Percentiles rank a stretch among this genome's conserved stretches.
Conservation (phyloP, 768 basidiomycete species). For the Boletus speciosus region DNA sequence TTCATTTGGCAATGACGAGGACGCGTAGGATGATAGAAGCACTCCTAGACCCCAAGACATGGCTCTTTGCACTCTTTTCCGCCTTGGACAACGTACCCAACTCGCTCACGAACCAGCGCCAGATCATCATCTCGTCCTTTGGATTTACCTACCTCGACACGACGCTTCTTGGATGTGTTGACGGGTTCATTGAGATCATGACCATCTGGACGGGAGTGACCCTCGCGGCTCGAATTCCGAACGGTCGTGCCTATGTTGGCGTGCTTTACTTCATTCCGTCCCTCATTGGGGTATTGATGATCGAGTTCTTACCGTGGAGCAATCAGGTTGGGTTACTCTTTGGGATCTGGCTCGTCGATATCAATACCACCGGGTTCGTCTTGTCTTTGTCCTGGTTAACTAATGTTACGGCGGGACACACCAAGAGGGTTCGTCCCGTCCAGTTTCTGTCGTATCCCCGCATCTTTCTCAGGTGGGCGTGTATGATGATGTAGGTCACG, state of each 20-base stretch:
- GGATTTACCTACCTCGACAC: constrained; percentile 65
- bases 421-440: constrained; percentile 57
- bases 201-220: constrained; percentile 67
- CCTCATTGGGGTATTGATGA: constrained; percentile 56
- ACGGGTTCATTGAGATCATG: constrained; percentile 61
- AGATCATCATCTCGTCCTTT: constrained; percentile 62
- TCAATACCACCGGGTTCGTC: constrained; percentile 57
- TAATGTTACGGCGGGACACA: constrained; percentile 65
- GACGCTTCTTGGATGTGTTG: constrained; percentile 65
- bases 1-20: background rate
- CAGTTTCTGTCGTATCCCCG: background rate
- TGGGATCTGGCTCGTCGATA: constrained; percentile 35
- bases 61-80: constrained; percentile 70
- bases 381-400: constrained; percentile 63
- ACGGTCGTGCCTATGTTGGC: constrained; percentile 62
- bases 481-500: constrained; percentile 14
- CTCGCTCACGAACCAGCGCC: constrained; percentile 61
- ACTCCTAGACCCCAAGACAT: constrained; percentile 65
- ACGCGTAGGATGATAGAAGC: constrained; percentile 61
- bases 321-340: constrained; percentile 66
- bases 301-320: constrained; percentile 62
- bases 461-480: background rate
- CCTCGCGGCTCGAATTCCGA: constrained; percentile 51
- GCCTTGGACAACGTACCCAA: constrained; percentile 62
- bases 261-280: constrained; percentile 63